Evolutionary conservation across 192 early-diverging fungal species (phyloP).

Genomic region (Phlyctochytrium arcticum): DNA sequence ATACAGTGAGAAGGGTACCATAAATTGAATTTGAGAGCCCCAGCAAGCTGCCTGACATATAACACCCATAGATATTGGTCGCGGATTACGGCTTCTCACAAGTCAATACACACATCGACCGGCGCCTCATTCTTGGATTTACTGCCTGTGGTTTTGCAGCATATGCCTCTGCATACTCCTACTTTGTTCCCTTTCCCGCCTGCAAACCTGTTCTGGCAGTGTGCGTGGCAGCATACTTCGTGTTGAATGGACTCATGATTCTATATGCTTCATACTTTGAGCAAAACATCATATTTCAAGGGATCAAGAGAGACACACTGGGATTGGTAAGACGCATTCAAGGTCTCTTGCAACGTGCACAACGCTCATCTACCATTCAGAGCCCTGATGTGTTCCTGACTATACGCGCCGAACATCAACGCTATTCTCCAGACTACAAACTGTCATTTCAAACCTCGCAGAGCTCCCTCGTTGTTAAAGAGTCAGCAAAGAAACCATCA

Average conservation of each 20-base stretch:
- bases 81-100: conserved; percentile 43
- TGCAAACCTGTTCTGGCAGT: conserved; percentile 31
- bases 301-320: conserved; percentile 25
- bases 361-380: neutral
- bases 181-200: conserved; percentile 39
- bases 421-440: conserved; percentile 26
- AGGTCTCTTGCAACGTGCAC: neutral
- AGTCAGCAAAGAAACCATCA: neutral
- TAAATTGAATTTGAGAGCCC: neutral
- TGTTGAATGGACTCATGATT: conserved; percentile 35
- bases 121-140: conserved; percentile 79
- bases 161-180: conserved; percentile 41
- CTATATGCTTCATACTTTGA: conserved; percentile 30
- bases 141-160: conserved; percentile 68
- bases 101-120: conserved; percentile 76
- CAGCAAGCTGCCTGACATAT: neutral
- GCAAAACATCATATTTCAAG: conserved; percentile 40
- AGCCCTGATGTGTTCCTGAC: conserved; percentile 19
- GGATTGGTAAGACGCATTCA: conserved; percentile 17
- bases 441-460: conserved; percentile 2
- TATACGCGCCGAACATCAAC: conserved; percentile 22
- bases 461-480: conserved; percentile 4
- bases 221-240: conserved; percentile 35
- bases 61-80: conserved; percentile 29
- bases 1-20: conserved; percentile 32